Percentiles rank a stretch among this genome's conserved stretches.
phyloP scores from a whole-genome alignment of 352 stramenopile genomes.

The Globisporangium spiculum region DNA sequence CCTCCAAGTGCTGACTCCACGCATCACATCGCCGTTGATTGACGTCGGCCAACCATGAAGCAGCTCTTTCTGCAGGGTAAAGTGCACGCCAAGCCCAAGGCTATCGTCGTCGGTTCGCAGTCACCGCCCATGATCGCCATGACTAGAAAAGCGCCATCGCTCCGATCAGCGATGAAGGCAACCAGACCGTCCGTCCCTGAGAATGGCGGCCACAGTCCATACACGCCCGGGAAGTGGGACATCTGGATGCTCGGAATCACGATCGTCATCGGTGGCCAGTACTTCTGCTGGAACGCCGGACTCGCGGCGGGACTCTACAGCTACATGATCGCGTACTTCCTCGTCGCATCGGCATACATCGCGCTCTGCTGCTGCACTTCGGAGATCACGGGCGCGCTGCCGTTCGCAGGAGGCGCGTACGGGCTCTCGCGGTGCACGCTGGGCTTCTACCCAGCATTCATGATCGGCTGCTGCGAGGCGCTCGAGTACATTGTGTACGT shows the following conservation, averaged over 20 bases:
- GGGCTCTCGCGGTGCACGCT: constrained; percentile 32
- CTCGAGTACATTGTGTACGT: constrained; percentile 50
- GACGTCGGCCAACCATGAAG: not conserved
- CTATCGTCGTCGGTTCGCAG: not conserved
- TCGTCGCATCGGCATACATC: constrained; percentile 30
- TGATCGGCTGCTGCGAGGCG: constrained; percentile 36
- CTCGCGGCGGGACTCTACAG: constrained; percentile 22
- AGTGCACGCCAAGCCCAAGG: not conserved
- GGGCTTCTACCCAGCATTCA: constrained; percentile 29
- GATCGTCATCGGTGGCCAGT: constrained; percentile 35
- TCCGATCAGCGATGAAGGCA: not conserved
- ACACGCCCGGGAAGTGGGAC: constrained; percentile 31
- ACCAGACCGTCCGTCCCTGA: not conserved
- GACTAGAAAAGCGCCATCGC: not conserved
- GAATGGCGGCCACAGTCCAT: not conserved
- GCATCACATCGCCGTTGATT: no score
- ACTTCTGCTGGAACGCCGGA: constrained; percentile 35
- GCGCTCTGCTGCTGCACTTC: constrained; percentile 27
- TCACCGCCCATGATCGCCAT: not conserved
- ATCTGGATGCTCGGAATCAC: constrained; percentile 33
- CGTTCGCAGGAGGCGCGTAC: constrained; percentile 36
- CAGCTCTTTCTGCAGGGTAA: not conserved
- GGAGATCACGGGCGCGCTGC: constrained; percentile 30
- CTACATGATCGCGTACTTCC: constrained; percentile 22
- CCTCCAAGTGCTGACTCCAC: not conserved